Evolutionary conservation across 1,284 basidiomycete genomes (phyloP).

Genomic region (Boletus sp.): DNA sequence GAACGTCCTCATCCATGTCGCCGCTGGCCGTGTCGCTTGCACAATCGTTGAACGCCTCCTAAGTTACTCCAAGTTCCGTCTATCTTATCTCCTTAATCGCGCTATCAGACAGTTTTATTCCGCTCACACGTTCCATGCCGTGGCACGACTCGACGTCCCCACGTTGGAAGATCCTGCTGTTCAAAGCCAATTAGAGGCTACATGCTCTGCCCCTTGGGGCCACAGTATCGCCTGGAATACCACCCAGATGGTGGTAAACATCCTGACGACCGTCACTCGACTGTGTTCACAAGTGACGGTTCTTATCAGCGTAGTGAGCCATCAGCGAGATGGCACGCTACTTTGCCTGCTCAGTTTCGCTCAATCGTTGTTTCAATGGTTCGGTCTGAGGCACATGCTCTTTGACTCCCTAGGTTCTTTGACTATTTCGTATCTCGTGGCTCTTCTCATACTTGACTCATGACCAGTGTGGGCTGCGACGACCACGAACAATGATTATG

Average conservation of each 20-base stretch:
- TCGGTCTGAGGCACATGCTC: slow-evolving; percentile 28
- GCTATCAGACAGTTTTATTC: slow-evolving; percentile 67
- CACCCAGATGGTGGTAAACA: slow-evolving; percentile 46
- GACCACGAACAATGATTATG: slow-evolving; percentile 62
- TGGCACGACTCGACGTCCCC: slow-evolving; percentile 73
- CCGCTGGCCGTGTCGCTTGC: slow-evolving; percentile 57
- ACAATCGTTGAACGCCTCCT: slow-evolving; percentile 51
- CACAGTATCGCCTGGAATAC: slow-evolving; percentile 65
- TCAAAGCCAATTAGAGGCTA: slow-evolving; percentile 66
- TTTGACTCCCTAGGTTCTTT: slow-evolving; percentile 40
- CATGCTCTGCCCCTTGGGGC: slow-evolving; percentile 47
- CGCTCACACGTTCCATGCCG: slow-evolving; percentile 63
- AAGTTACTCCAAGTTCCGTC: slow-evolving; percentile 41
- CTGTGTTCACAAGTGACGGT: slow-evolving; percentile 65
- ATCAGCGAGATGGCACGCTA: slow-evolving; percentile 66
- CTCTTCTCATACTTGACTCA: not conserved
- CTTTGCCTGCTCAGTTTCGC: slow-evolving; percentile 61
- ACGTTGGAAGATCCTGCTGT: slow-evolving; percentile 71
- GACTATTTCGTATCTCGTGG: not conserved
- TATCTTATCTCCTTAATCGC: slow-evolving; percentile 54
- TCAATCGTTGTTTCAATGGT: slow-evolving; percentile 50
- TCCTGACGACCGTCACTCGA: slow-evolving; percentile 55
- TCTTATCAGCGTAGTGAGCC: slow-evolving; percentile 59
- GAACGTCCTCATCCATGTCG: slow-evolving; percentile 56
- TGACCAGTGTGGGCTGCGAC: slow-evolving; percentile 73